These are phyloP conservation scores for Coccomyxa sp. DNA, from an alignment of 139 green algal genomes.

Conservation along the genomic window DNA sequence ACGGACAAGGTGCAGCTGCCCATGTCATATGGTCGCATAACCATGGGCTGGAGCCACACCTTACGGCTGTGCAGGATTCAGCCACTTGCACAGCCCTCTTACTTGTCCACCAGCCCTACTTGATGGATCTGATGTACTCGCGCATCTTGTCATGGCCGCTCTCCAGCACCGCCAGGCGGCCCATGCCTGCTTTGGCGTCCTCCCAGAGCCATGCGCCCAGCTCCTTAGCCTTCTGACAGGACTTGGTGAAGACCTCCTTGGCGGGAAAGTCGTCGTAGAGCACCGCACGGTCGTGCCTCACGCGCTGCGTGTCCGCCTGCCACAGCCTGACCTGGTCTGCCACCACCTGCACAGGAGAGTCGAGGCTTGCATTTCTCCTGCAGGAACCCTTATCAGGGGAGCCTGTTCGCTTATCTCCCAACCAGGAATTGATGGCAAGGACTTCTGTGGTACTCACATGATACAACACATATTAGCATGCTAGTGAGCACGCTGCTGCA, in stretches of 20 bases:
- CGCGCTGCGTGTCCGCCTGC: constrained; percentile 63
- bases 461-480: no score
- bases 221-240: constrained; percentile 25
- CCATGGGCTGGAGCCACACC: no score
- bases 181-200: constrained; percentile 23
- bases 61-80: no score
- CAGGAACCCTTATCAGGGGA: no score
- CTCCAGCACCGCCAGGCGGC: constrained; percentile 12
- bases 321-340: constrained; percentile 77
- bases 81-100: no score
- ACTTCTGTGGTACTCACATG: no score
- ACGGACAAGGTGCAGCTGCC: no score
- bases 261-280: constrained; percentile 69
- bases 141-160: constrained; percentile 20
- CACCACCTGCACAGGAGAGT: constrained; percentile 52
- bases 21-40: no score
- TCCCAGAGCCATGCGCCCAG: constrained; percentile 46
- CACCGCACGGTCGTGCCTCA: constrained; percentile 25
- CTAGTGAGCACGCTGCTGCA: no score
- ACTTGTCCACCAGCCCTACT: background rate
- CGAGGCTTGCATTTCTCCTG: no score
- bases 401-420: no score
- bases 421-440: no score
- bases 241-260: constrained; percentile 36
- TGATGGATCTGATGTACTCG: constrained; percentile 24